These are phyloP conservation scores for Sequoiadendron giganteum DNA, from an alignment of 75 land plant species.

Conservation along the genomic window DNA sequence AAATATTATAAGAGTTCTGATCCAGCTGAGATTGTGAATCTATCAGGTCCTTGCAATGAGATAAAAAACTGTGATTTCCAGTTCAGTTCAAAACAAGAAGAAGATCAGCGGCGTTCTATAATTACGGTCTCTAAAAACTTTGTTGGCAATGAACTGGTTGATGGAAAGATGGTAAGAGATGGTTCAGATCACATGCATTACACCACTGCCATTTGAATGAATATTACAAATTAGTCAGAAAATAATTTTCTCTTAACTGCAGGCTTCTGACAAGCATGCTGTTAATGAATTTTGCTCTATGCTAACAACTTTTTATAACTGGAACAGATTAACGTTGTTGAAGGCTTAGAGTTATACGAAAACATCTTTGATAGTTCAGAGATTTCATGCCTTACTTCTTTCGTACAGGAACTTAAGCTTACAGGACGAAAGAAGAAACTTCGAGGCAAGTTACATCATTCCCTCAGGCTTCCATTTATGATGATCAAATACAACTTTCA, in stretches of 20 bases:
- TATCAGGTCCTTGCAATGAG: constrained; percentile 7
- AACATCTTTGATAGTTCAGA: constrained; percentile 44
- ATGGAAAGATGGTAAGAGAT: constrained; percentile 61
- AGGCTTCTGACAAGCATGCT: background rate
- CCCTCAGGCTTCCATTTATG: background rate
- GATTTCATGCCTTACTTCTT: constrained; percentile 33
- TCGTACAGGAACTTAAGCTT: constrained; percentile 56
- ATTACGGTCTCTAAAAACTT: constrained; percentile 43
- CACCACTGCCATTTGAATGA: background rate
- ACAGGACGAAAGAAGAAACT: constrained; percentile 63
- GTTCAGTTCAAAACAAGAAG: constrained; percentile 36
- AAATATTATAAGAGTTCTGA: background rate
- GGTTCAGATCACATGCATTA: background rate
- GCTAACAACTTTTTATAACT: background rate
- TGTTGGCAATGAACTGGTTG: constrained; percentile 43
- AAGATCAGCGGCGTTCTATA: constrained; percentile 19
- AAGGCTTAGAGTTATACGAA: constrained; percentile 69
- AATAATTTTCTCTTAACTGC: background rate
- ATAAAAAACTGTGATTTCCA: constrained; percentile 15
- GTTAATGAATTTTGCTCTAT: background rate
- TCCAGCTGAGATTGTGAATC: background rate
- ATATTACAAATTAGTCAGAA: background rate
- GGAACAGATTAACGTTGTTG: constrained; percentile 65
- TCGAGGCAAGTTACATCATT: constrained; percentile 43
- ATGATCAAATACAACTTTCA: background rate